Evolutionary conservation across 352 stramenopile species (phyloP).

Genomic region (Lagenidium sp.): DNA sequence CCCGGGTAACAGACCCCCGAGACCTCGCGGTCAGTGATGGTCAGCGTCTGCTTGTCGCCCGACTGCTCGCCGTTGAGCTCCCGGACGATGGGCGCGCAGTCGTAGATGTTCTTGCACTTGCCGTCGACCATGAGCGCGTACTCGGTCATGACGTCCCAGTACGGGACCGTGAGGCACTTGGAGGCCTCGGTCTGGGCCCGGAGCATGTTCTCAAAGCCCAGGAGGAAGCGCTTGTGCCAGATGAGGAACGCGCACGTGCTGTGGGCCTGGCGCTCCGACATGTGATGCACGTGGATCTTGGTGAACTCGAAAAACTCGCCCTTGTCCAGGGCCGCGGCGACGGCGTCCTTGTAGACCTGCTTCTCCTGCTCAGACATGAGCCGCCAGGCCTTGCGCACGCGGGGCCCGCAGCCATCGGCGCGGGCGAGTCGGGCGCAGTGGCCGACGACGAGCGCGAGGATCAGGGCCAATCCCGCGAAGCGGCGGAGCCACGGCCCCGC

Average conservation of each 20-base stretch:
- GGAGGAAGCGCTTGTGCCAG: constrained; percentile 11
- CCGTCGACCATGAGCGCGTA: constrained; percentile 18
- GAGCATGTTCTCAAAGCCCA: constrained; percentile 16
- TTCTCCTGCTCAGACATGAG: constrained; percentile 1
- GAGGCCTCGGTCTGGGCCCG: constrained; percentile 3
- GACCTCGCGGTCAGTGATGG: constrained; percentile 13
- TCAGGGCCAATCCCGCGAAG: background rate
- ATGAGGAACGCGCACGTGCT: constrained; percentile 9
- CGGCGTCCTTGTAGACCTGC: constrained; percentile 6
- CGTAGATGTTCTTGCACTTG: constrained; percentile 11
- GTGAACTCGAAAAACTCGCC: constrained; percentile 10
- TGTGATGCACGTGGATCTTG: constrained; percentile 8
- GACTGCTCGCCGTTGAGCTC: background rate
- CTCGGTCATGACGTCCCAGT: constrained; percentile 8
- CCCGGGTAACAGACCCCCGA: constrained; percentile 11
- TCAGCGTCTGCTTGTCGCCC: background rate
- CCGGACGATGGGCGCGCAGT: background rate
- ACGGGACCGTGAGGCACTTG: constrained; percentile 10
- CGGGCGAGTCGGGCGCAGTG: background rate
- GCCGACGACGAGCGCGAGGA: background rate
- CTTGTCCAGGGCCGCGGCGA: background rate
- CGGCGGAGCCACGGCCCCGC: background rate
- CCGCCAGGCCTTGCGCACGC: constrained; percentile 7
- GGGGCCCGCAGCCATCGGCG: background rate
- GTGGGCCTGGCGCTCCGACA: constrained; percentile 9